These are phyloP conservation scores for Pseudopithomyces chartarum DNA, from an alignment of 2,329 filamentous ascomycete genomes.

Conservation along the genomic window DNA sequence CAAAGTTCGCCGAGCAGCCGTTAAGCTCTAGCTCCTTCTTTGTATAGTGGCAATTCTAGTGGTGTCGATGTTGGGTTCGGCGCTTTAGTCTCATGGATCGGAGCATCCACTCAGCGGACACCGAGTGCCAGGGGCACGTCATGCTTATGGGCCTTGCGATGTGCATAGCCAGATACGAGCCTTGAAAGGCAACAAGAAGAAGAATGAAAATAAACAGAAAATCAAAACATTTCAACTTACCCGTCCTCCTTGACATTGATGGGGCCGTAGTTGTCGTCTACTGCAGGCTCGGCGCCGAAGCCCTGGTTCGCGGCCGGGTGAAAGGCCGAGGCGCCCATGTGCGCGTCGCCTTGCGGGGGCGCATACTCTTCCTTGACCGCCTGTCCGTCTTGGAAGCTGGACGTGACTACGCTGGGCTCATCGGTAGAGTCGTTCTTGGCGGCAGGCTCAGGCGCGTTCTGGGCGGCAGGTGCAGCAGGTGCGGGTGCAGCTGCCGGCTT, in stretches of 20 bases:
- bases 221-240: slow-evolving; percentile 64
- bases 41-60: not conserved
- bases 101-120: too few relatives aligned
- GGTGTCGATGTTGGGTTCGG: not conserved
- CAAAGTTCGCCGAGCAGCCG: not conserved
- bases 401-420: slow-evolving; percentile 21
- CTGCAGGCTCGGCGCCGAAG: slow-evolving; percentile 36
- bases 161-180: slow-evolving; percentile 11
- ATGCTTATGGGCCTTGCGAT: not conserved
- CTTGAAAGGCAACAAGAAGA: not conserved
- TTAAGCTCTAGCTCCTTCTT: not conserved
- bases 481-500: slow-evolving; percentile 26
- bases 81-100: not conserved
- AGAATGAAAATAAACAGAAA: slow-evolving; percentile 8
- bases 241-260: slow-evolving; percentile 88
- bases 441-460: slow-evolving; percentile 25
- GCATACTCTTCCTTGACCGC: slow-evolving; percentile 25
- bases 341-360: slow-evolving; percentile 23
- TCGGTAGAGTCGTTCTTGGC: slow-evolving; percentile 20
- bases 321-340: slow-evolving; percentile 36
- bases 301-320: slow-evolving; percentile 37
- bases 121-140: not conserved
- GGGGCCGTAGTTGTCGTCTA: slow-evolving; percentile 52
- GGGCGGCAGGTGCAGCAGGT: slow-evolving; percentile 26
- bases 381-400: slow-evolving; percentile 19